Conservation (phyloP, 805 yeast species). For the Suhomyces vadensis region DNA sequence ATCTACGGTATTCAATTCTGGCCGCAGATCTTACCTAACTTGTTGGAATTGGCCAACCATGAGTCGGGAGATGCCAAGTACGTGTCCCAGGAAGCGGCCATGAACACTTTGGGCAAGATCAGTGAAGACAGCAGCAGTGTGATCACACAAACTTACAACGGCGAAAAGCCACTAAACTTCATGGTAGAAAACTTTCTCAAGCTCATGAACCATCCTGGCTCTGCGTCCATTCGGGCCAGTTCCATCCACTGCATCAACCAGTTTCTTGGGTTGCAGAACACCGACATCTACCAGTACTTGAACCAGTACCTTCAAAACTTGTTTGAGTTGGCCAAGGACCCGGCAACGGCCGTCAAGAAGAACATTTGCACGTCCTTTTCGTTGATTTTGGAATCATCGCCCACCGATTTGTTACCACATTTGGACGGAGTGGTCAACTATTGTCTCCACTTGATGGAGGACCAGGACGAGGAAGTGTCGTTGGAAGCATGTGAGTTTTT, state of each 20-base stretch:
- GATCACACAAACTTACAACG: constrained; percentile 65
- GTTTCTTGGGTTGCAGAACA: constrained; percentile 69
- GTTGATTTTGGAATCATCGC: constrained; percentile 68
- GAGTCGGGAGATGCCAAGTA: constrained; percentile 11
- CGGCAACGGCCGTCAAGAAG: constrained; percentile 59
- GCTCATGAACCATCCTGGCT: constrained; percentile 40
- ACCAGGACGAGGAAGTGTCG: constrained; percentile 67
- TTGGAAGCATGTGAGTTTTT: constrained; percentile 93
- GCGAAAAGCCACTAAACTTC: constrained; percentile 65
- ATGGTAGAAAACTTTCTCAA: constrained; percentile 66
- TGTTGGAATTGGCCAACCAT: constrained; percentile 58
- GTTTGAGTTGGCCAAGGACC: constrained; percentile 68
- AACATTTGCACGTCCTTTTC: constrained; percentile 79
- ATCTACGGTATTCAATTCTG: constrained; percentile 67
- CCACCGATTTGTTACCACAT: constrained; percentile 79
- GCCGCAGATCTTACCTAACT: constrained; percentile 72
- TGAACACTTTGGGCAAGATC: constrained; percentile 78
- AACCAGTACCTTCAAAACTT: constrained; percentile 66
- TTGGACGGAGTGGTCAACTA: constrained; percentile 83
- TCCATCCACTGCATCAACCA: constrained; percentile 74
- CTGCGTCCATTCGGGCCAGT: constrained; percentile 56
- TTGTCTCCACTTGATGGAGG: constrained; percentile 73
- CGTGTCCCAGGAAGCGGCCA: constrained; percentile 66
- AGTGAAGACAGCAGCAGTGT: constrained; percentile 81
- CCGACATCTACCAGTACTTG: constrained; percentile 58